Evolutionary conservation across 1,284 basidiomycete species (phyloP).

Genomic region (Ustilago curta): DNA sequence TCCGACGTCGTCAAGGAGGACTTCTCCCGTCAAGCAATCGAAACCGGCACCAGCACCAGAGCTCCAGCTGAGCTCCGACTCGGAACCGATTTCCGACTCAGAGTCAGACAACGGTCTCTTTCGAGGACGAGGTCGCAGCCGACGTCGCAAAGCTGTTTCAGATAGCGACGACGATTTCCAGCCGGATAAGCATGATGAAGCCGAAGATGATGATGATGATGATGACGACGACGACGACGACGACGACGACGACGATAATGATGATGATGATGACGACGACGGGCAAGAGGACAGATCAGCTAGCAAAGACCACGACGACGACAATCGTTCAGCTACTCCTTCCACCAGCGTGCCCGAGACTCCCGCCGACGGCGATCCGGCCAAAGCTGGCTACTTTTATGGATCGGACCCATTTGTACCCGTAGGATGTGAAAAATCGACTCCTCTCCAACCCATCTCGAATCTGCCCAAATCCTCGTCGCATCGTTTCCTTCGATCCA

Average conservation of each 20-base stretch:
- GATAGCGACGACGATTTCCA: constrained; percentile 39
- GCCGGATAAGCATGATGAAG: constrained; percentile 19
- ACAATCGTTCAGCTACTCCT: constrained; percentile 10
- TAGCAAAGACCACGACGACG: constrained; percentile 3
- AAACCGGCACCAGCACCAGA: background rate
- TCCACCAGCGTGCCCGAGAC: constrained; percentile 37
- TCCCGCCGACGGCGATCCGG: constrained; percentile 23
- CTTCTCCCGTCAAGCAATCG: constrained; percentile 12
- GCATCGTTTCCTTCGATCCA: constrained; percentile 30
- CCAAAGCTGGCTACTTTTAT: constrained; percentile 20
- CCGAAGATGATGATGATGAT: constrained; percentile 23
- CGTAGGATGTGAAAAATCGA: constrained; percentile 10
- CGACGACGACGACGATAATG: constrained; percentile 2
- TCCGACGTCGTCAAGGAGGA: background rate
- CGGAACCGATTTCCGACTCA: constrained; percentile 7
- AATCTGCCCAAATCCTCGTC: constrained; percentile 23
- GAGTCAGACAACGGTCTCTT: constrained; percentile 23
- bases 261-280: constrained; percentile 21
- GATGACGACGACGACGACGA: constrained; percentile 16
- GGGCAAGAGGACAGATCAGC: background rate
- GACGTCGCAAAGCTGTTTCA: constrained; percentile 10
- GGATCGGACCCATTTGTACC: constrained; percentile 40
- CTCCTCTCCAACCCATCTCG: constrained; percentile 17
- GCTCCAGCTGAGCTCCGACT: constrained; percentile 17
- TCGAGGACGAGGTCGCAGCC: constrained; percentile 13